Percentiles rank a stretch among this genome's conserved stretches.
These are phyloP conservation scores for Phallus indusiatus DNA, from an alignment of 768 basidiomycete genomes.

Conservation along the genomic window DNA sequence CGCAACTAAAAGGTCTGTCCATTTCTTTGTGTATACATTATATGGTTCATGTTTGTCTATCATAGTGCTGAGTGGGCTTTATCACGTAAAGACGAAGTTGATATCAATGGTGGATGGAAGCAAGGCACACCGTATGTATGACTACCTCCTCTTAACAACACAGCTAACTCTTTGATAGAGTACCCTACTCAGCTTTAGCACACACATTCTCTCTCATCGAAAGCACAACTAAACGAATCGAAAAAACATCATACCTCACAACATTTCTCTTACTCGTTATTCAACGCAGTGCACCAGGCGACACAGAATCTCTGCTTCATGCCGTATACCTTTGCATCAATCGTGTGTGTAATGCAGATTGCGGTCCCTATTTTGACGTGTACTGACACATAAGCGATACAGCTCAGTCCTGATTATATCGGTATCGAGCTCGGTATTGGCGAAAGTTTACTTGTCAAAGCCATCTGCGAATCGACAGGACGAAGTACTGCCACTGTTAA, in stretches of 20 bases:
- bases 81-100: constrained; percentile 54
- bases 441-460: constrained; percentile 88
- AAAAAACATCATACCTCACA: constrained; percentile 85
- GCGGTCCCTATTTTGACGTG: neutral
- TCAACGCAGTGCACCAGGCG: constrained; percentile 67
- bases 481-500: constrained; percentile 75
- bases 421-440: constrained; percentile 96
- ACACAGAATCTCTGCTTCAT: constrained; percentile 69
- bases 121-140: constrained; percentile 71
- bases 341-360: constrained; percentile 44
- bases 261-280: constrained; percentile 86
- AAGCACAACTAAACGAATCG: constrained; percentile 88
- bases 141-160: neutral
- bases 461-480: constrained; percentile 93
- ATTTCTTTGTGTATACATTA: neutral
- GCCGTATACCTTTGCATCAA: constrained; percentile 96
- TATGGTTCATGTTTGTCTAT: neutral
- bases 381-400: constrained; percentile 3
- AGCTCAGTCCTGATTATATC: constrained; percentile 93
- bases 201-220: constrained; percentile 86
- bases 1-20: constrained; percentile 55
- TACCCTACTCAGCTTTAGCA: constrained; percentile 90
- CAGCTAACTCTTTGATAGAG: constrained; percentile 34
- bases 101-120: constrained; percentile 77
- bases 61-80: constrained; percentile 61